Evolutionary conservation across 306 rosid genomes (phyloP).

Genomic region (Boehmeria nivea): DNA sequence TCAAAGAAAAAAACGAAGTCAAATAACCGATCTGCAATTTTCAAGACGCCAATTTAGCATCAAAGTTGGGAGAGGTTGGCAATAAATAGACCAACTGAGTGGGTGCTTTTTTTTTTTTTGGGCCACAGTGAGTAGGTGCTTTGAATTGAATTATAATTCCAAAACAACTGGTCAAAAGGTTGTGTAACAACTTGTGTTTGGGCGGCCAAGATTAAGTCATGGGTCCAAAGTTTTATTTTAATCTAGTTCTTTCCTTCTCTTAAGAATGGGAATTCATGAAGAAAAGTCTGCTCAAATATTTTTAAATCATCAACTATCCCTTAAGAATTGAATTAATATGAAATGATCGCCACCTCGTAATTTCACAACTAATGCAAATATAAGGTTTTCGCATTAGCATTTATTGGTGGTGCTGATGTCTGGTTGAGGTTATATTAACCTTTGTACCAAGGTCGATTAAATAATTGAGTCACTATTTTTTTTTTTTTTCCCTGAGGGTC

Average conservation of each 20-base stretch:
- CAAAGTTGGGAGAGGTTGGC: neutral
- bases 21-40: neutral
- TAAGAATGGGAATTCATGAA: neutral
- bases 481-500: no score
- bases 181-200: neutral
- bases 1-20: neutral
- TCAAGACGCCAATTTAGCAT: neutral
- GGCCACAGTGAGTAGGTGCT: slow-evolving; percentile 1
- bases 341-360: no score
- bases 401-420: no score
- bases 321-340: no score
- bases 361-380: no score
- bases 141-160: slow-evolving; percentile 2
- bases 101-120: neutral
- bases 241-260: neutral
- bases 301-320: no score
- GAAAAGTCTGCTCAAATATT: neutral
- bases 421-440: no score
- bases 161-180: slow-evolving; percentile 16
- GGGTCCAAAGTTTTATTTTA: neutral
- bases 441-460: no score
- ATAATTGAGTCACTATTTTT: no score
- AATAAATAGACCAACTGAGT: neutral
- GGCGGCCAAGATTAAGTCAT: slow-evolving; percentile 17
- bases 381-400: no score